Evolutionary conservation across 2,329 filamentous ascomycete species (phyloP).

Genomic region (Xylaria sp.): DNA sequence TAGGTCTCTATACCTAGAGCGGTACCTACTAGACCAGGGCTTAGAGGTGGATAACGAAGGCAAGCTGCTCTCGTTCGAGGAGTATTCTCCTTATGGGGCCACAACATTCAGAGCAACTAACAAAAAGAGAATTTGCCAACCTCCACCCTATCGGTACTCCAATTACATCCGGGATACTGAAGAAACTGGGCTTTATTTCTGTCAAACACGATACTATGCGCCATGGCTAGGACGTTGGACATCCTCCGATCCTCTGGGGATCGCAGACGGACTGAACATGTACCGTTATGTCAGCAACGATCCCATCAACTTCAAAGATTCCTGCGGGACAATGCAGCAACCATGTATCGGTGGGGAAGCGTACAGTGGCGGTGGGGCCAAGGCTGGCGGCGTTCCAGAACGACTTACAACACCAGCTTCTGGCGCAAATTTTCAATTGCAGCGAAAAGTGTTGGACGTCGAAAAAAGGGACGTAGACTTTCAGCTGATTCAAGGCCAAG

Average conservation of each 20-base stretch:
- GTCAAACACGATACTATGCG: background rate
- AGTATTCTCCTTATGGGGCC: background rate
- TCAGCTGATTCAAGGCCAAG: no score
- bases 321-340: background rate
- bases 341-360: no score
- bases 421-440: background rate
- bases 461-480: no score
- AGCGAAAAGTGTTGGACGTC: no score
- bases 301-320: background rate
- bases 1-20: background rate
- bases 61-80: background rate
- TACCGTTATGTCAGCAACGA: background rate
- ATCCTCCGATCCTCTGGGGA: background rate
- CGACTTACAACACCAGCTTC: background rate
- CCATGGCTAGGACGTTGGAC: background rate
- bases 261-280: background rate
- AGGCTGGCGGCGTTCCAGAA: background rate
- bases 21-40: background rate
- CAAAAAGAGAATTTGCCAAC: background rate
- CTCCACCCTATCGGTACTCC: background rate
- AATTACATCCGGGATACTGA: background rate
- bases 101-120: background rate
- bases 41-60: background rate
- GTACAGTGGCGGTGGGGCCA: background rate
- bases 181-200: background rate